Base-by-base conservation (phyloP, 1,284 basidiomycete species). In the Leccinum pachyderme region DNA sequence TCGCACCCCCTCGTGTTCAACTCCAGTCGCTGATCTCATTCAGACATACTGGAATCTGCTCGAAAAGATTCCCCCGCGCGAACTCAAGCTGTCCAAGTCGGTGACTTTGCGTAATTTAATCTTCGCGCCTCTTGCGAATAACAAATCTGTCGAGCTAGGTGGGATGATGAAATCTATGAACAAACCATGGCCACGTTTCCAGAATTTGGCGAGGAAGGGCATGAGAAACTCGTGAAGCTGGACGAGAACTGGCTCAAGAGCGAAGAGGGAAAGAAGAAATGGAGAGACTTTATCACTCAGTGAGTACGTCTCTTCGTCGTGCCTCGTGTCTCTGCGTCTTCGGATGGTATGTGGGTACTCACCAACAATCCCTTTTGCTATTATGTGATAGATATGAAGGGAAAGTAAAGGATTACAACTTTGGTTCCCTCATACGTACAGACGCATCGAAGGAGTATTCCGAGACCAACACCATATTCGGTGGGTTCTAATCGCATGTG, bases 201-300 rank as follows among this genome's bases (percentile, higher is more conserved):
- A 25, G 94, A 98, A 70, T 80, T 94, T 61, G 75, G 81, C 37
- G 79, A 80, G 59, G 70, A 79, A 47, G 81, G 83, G 15, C 79
- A 92, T 64, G 80, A 81, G 52, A 85, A 85, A 58, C 77, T 99
- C 47, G 73, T 75, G 59, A 84, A 83, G 66, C 75, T 98, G 27
- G 87, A 97, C 72, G 96, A 99, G 73, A 88, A 96, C n/a, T 86
- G 83, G 77, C 89, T 99, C 87, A 99, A 99, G 82, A 93, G 86
- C 62, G 73, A 81, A 7, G 81, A 84, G n/a, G 93, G 93, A 52
- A 99, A 99, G 80, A 85, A 89, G 70, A 81, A 84, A 60, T 99
- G 97, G 97, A 81, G 95, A 55, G 82, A 84, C 29, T 99, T 97
- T 72, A 94, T 98, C 71, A 81, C 85, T 67, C 76, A 82, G 89